Evolutionary conservation across 257 asterid species (phyloP).

Genomic region (Cynanchum wilfordii): DNA sequence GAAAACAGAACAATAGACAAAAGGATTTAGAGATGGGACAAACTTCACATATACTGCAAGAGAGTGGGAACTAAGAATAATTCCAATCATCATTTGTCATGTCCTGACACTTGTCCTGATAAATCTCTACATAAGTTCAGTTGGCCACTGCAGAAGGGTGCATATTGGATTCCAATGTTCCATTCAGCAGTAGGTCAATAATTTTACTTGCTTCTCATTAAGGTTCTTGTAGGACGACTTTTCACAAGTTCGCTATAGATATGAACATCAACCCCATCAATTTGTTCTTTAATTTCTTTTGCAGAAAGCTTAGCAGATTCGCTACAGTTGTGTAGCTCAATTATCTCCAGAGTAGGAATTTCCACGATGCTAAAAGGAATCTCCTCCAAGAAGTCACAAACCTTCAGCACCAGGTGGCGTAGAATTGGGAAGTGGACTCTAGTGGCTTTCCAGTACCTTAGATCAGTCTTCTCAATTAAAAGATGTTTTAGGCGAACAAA

Average conservation of each 20-base stretch:
- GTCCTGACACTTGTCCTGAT: not conserved
- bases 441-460: conserved; percentile 7
- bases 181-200: not conserved
- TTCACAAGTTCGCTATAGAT: not conserved
- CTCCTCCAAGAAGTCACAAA: conserved; percentile 4
- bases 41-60: not conserved
- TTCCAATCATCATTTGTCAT: no score
- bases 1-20: not conserved
- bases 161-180: not conserved
- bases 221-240: not conserved
- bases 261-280: conserved; percentile 11
- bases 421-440: conserved; percentile 7
- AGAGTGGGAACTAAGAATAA: not conserved
- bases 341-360: not conserved
- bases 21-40: not conserved
- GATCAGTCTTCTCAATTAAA: conserved; percentile 7
- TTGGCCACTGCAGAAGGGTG: not conserved
- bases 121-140: not conserved
- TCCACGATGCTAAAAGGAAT: conserved; percentile 3
- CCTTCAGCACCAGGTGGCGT: not conserved
- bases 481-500: conserved; percentile 6
- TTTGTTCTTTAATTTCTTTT: not conserved
- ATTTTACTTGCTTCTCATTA: not conserved
- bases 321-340: conserved; percentile 15
- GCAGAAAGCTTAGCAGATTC: conserved; percentile 9